phyloP scores from a whole-genome alignment of 2,329 filamentous ascomycete genomes.

The Colletotrichum viniferum region DNA sequence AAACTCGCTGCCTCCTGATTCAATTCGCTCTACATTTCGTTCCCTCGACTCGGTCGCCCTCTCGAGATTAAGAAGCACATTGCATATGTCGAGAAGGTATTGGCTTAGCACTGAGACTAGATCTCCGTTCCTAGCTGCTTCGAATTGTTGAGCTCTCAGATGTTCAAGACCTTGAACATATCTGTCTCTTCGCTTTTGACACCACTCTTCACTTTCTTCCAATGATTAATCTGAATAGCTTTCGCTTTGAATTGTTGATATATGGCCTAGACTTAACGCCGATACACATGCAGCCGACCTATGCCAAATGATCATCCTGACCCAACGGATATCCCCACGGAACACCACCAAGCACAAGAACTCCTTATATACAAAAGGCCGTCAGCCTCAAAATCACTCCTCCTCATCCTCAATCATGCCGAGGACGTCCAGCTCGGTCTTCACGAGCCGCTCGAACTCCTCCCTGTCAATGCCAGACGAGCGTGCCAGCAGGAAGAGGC shows the following conservation, averaged over 20 bases:
- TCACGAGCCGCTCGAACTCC: conserved; percentile 76
- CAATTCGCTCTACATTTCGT: neutral
- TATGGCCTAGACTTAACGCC: neutral
- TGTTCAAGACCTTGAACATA: neutral
- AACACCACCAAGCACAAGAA: conserved; percentile 1
- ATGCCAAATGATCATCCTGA: conserved; percentile 8
- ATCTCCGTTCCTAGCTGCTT: neutral
- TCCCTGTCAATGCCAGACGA: conserved; percentile 74
- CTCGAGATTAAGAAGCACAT: neutral
- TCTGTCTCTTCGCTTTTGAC: fast-evolving
- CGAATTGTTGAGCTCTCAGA: neutral
- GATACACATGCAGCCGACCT: conserved; percentile 11
- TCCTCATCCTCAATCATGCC: conserved; percentile 68
- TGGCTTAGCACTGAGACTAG: neutral
- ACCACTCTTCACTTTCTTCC: neutral
- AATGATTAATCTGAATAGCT: neutral
- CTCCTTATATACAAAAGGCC: conserved; percentile 11
- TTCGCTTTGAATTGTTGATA: neutral
- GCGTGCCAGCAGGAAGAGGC: conserved; percentile 72
- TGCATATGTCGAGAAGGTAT: neutral
- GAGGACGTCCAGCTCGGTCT: conserved; percentile 73
- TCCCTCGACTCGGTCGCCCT: neutral
- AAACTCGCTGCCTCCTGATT: neutral
- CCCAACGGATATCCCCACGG: conserved; percentile 15
- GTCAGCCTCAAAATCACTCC: neutral